These are phyloP conservation scores for Mortierella claussenii DNA, from an alignment of 192 early-diverging fungal genomes.

Conservation along the genomic window DNA sequence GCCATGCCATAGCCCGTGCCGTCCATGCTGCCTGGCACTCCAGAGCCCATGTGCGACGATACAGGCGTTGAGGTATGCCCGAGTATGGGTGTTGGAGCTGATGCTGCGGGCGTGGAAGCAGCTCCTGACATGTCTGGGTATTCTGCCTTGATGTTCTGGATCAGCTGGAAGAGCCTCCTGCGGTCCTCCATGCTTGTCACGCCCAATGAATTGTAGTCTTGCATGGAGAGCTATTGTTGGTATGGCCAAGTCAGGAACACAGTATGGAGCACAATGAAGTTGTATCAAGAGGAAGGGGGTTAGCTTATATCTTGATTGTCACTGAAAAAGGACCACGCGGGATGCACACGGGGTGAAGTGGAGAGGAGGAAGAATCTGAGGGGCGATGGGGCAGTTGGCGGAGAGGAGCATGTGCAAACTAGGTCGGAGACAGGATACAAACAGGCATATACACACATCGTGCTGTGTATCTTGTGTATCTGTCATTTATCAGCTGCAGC, in stretches of 20 bases:
- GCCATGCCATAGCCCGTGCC: conserved; percentile 20
- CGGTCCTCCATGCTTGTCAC: conserved; percentile 70
- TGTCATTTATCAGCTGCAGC: too few species aligned
- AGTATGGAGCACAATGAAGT: too few species aligned
- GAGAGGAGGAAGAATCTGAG: not conserved
- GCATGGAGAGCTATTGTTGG: conserved; percentile 82
- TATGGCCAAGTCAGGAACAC: too few species aligned
- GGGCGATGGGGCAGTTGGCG: not conserved
- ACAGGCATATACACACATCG: too few species aligned
- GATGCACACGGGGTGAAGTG: conserved; percentile 1
- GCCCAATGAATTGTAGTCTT: conserved; percentile 69
- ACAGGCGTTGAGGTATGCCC: not conserved
- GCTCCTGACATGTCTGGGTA: conserved; percentile 30
- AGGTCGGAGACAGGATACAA: too few species aligned
- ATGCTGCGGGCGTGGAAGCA: conserved; percentile 9
- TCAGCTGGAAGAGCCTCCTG: conserved; percentile 62
- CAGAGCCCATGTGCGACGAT: not conserved
- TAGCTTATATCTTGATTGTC: too few species aligned
- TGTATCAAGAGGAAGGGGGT: too few species aligned
- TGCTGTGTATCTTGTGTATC: too few species aligned
- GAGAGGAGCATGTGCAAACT: too few species aligned
- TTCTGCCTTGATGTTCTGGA: conserved; percentile 51
- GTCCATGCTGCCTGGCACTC: conserved; percentile 3
- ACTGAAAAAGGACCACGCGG: conserved; percentile 3
- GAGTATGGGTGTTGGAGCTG: not conserved